Base-by-base conservation (phyloP, 2,329 filamentous ascomycete species). In the Arthroderma sp. region DNA sequence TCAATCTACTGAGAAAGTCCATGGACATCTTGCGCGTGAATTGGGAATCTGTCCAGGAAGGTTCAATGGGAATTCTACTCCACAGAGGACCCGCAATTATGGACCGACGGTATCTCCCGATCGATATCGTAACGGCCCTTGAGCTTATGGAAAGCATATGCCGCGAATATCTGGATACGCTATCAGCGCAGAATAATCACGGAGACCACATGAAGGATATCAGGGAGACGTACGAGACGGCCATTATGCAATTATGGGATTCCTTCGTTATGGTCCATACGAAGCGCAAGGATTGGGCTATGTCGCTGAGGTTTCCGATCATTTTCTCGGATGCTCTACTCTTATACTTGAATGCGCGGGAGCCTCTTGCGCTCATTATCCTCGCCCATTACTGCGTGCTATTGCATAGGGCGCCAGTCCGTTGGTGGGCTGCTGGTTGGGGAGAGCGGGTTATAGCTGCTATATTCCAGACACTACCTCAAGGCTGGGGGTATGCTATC, bases 361-460 rank as follows among this genome's bases (percentile, higher is more conserved):
- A 63, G 29, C 45, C 50, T 1, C 53, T 59, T 11, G 61, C 61
- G 1, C 47, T 66, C 9, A 56, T 65, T 28, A 56, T 66, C 11
- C 47, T 66, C 6, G 63, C 62, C 6, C 56, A 66, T 43, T 66
- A 60, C 43, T 63, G 61, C 11, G 54, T 65, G 4, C 46, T 66
- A 10, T 53, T 61, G 1, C 42, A 53, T 36, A 41, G 43, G 27
- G 45, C 48, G 5, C 44, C 50, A 4, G 27, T 42, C 2, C 42
- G 44, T 5, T 55, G 54, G 54, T 54, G 53, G 53, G 39, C 48
- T 3, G 45, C 48, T 28, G 53, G 52, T 29, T 51, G 51, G 50
- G 46, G 44, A 38, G 39, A 34, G 6, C 44, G 48, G 10, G 44
- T 54, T 10, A 43, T 54, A 11, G 32, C 40, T 2, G 38, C 47